Evolutionary conservation across 2,329 filamentous ascomycete genomes (phyloP), one percentile per base, ranked within the genome.

Genomic region (Epichloe brachyelytri): DNA sequence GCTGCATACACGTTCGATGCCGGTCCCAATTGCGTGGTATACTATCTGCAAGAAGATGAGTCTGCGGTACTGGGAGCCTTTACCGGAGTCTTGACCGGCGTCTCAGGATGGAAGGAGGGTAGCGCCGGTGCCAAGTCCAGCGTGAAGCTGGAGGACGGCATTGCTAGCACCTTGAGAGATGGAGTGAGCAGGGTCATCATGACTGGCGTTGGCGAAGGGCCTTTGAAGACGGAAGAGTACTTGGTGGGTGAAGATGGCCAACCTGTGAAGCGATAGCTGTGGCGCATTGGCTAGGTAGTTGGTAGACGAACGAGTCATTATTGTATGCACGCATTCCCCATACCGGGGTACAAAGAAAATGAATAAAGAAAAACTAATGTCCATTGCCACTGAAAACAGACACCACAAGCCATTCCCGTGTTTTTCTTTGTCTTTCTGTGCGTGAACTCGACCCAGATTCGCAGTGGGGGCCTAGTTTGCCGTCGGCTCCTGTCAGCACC

Each of bases 1-100:
- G 89, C 88, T 3, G 93, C 93, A 3, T 98, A 98, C 68, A 98
- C 93, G 0, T 98, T 97, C 62, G 93, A 98, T 64, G 93, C 93
- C 0, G 93, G 93, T 49, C 93, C 93, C 50, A 98, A 98, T 70
- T 89, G 89, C 40, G 94, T 98, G 48, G 82, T 98, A 48, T 98
- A 98, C 75, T 97, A 95, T 64, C 78, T 90, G 40, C 86, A 90
- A 64, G 77, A 90, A 73, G 79, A 95, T 59, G 77, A 82, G 55
- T 76, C 77, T 41, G 68, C 77, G 3, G 83, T 97, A 3, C 80
- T 89, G 0, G 90, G 89, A 8, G 79, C 83, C 0, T 86, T 98
- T 69, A 86, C 87, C 71, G 71, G 72, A 39, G 73, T 86, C 17
- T 65, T 91, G 22, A 73, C 69, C 1, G 67, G 73, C 30, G 76